A percentile compares a stretch with the other conserved stretches of the same genome.
Conservation (phyloP, 2,329 filamentous ascomycete genomes). For the Alternaria sp. region DNA sequence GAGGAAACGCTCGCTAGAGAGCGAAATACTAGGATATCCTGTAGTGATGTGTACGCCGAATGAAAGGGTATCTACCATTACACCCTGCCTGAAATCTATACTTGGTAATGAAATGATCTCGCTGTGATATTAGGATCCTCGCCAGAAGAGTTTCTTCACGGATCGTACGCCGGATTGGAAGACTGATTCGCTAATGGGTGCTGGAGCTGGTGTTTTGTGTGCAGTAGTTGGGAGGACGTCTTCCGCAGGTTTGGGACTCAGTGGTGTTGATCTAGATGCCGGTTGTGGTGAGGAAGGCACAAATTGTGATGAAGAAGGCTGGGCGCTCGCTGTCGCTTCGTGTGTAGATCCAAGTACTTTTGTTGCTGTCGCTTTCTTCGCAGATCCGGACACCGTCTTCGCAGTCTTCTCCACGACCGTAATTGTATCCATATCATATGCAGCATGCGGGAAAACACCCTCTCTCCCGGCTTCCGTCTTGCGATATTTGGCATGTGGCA, state of each 20-base stretch:
- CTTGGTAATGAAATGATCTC: neutral
- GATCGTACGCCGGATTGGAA: conserved; percentile 13
- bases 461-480: neutral
- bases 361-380: neutral
- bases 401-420: neutral
- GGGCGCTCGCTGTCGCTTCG: neutral
- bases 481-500: neutral
- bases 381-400: neutral
- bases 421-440: neutral
- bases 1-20: neutral
- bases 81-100: neutral
- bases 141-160: conserved; percentile 12
- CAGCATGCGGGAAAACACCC: neutral
- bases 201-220: neutral
- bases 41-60: neutral
- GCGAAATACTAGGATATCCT: neutral
- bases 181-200: neutral
- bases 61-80: neutral
- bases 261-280: neutral
- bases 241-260: neutral
- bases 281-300: neutral
- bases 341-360: neutral
- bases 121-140: neutral
- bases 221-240: neutral
- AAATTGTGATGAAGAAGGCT: neutral